Base-by-base conservation (phyloP, 352 stramenopile species). In the Pythium rhizo-oryzae region DNA sequence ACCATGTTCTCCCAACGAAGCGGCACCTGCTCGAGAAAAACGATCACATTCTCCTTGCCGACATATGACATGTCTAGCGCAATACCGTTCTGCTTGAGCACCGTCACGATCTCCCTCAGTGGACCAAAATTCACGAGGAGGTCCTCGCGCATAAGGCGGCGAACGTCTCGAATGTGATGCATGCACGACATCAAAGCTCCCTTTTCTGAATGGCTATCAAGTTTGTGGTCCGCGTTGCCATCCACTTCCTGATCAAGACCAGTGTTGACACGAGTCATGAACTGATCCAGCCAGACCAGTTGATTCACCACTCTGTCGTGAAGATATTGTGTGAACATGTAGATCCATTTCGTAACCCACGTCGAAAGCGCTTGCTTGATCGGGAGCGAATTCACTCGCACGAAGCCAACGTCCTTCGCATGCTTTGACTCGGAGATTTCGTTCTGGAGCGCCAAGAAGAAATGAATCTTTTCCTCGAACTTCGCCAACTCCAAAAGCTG, bases 311-410 rank as follows among this genome's bases (percentile, higher is more conserved):
- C 88, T 47, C 92, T 82, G 52, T 97, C 85, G 58, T 98, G 91
- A 0, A 98, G 74, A 67, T 96, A 97, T 64, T 97, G 89, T 6
- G 93, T 98, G 65, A 97, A 98, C 35, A 97, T 79, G 62, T 98
- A 98, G 37, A 97, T 93, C 94, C 94, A 98, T 56, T 98, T 98
- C 8, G 93, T 98, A 1, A 97, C 91, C 90, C 93, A 98, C 15
- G 94, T 98, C 2, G 84, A 91, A 30, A 98, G 78, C 19, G 94
- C 92, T 56, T 98, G 94, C 69, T 98, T 98, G 67, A 98, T 97
- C n/a, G 93, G 94, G 46, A 98, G 84, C 12, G 90, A 89, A 64
- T 98, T 98, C 1, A 98, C 86, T 21, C 90, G 88, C 50, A 98
- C 75, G 65, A 98, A 98, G 2, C 91, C 93, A 16, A 98, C 87